Base-by-base conservation (phyloP, 1,139 yeast genomes). In the Chernovozyma aurita region DNA sequence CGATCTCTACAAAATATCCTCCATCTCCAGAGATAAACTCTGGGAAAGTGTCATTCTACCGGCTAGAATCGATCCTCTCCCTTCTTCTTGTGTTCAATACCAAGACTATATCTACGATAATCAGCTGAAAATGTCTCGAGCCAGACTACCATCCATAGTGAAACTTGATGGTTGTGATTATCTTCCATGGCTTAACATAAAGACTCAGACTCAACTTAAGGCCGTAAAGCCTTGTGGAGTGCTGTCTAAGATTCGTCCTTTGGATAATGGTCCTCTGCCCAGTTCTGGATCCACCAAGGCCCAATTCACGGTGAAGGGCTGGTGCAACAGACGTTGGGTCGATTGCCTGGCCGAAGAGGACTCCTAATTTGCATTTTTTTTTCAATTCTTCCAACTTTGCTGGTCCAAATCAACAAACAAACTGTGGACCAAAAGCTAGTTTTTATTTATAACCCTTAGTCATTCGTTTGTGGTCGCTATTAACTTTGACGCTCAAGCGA, bases 251-350 rank as follows among this genome's bases (percentile, higher is more conserved):
- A 55, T 60, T 14, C 52, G 46, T 29, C 42, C 45, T 18, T 36
- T 52, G 35, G 51, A 46, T 15, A 65, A 68, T 43, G 65, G 70
- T 6, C 35, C 46, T 30, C 61, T 68, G 17, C 73, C 74, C 4
- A 63, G 57, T 32, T 57, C 68, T 13, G 73, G 73, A 4, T 50
- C 63, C 12, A 57, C 71, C 7, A 54, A 48, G 31, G 50, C 63
- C 27, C 81, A 76, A 45, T 76, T 64, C 46, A 75, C 79, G 7
- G 69, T 70, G 13, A 72, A 67, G 44, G 79, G 79, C 4, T 75
- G 80, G 80, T 61, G 68, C 41, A 68, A 72, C 45, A 52, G 63
- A 40, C 53, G 78, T 41, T 75, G 80, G 80, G 35, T 59, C 5
- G 28, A 13, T 13, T 7, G 28, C 9, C 22, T 20, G 22, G 9